Evolutionary conservation across 495 filamentous ascomycete species (phyloP).

Genomic region (Sporormia fimetaria): DNA sequence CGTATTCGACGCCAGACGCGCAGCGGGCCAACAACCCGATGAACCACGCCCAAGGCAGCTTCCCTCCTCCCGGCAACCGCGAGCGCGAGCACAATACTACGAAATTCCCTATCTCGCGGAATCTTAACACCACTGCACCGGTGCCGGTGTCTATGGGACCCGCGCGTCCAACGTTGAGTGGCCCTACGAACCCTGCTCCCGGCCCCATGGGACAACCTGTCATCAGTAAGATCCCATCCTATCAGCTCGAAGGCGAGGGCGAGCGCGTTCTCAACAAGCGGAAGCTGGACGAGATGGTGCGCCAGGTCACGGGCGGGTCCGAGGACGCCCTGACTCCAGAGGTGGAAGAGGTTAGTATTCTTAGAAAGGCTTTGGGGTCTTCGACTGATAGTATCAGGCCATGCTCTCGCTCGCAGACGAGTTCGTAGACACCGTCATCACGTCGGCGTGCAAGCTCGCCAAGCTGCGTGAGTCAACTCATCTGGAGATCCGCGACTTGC

Average conservation of each 20-base stretch:
- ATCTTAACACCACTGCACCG: slow-evolving; percentile 56
- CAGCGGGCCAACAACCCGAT: slow-evolving; percentile 23
- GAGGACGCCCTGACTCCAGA: slow-evolving; percentile 68
- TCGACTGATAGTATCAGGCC: slow-evolving; percentile 41
- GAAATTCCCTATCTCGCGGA: slow-evolving; percentile 56
- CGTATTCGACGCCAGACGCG: slow-evolving; percentile 39
- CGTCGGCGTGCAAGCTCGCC: slow-evolving; percentile 75
- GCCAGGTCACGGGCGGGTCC: slow-evolving; percentile 77
- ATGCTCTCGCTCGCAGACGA: slow-evolving; percentile 84
- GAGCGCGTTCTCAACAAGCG: slow-evolving; percentile 87
- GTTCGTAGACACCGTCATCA: slow-evolving; percentile 85
- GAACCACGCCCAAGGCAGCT: slow-evolving; percentile 27
- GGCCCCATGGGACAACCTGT: slow-evolving; percentile 80
- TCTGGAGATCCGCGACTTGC: slow-evolving; percentile 86
- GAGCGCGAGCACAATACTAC: slow-evolving; percentile 27
- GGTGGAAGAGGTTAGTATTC: slow-evolving; percentile 78
- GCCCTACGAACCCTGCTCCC: slow-evolving; percentile 56
- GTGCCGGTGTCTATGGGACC: slow-evolving; percentile 58
- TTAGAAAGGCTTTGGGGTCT: neutral
- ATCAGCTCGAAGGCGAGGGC: slow-evolving; percentile 76
- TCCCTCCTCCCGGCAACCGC: slow-evolving; percentile 24
- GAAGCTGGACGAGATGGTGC: slow-evolving; percentile 89
- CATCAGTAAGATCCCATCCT: slow-evolving; percentile 65
- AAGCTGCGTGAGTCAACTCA: slow-evolving; percentile 81
- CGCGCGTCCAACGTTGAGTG: slow-evolving; percentile 68